Percentiles rank a stretch among this genome's conserved stretches.
Conservation (phyloP, 108 stramenopile genomes). For the Cyclotella kingstonii region DNA sequence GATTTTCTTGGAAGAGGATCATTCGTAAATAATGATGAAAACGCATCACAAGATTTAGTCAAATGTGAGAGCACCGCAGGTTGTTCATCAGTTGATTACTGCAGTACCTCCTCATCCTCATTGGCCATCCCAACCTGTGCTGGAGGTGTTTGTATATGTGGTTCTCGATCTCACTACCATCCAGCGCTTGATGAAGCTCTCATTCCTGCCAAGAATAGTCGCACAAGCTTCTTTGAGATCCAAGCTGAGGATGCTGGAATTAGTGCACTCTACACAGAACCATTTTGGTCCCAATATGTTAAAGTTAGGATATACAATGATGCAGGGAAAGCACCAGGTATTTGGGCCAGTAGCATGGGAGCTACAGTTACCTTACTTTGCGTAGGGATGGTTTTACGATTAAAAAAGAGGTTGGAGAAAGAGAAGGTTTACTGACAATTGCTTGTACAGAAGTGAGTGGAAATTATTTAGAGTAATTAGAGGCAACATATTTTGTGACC, state of each 20-base stretch:
- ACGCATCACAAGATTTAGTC: conserved; percentile 2
- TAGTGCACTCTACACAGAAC: conserved; percentile 79
- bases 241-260: conserved; percentile 58
- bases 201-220: conserved; percentile 52
- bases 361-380: conserved; percentile 24
- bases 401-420: conserved; percentile 68
- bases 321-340: conserved; percentile 45
- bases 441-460: not conserved
- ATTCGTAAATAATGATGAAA: conserved; percentile 18
- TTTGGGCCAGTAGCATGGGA: conserved; percentile 52
- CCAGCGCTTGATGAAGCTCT: conserved; percentile 77
- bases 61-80: conserved; percentile 51
- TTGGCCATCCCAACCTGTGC: conserved; percentile 56
- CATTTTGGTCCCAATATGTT: conserved; percentile 70
- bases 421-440: conserved; percentile 65
- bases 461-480: too few species aligned
- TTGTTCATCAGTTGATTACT: conserved; percentile 68
- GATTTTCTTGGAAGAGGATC: conserved; percentile 72
- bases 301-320: conserved; percentile 69
- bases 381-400: conserved; percentile 41
- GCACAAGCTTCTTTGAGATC: conserved; percentile 61
- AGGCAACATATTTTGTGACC: too few species aligned
- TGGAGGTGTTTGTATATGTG: conserved; percentile 60
- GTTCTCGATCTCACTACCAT: conserved; percentile 74
- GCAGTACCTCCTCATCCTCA: conserved; percentile 38